phyloP scores from a whole-genome alignment of 192 early-diverging fungal genomes.

The Coemansia sp. region DNA sequence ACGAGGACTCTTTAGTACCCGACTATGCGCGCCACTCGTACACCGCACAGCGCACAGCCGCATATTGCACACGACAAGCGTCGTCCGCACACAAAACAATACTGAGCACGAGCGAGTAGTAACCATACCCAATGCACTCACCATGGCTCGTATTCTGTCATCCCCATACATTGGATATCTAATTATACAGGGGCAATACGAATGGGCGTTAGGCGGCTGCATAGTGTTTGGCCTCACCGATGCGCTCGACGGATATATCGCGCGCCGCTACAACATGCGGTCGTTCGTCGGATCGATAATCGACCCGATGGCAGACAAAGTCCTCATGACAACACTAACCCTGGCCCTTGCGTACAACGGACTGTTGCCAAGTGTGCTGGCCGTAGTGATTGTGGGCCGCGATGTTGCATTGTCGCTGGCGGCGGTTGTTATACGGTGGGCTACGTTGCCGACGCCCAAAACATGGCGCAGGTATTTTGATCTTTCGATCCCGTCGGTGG shows the following conservation, averaged over 20 bases:
- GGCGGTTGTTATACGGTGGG: slow-evolving; percentile 83
- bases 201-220: slow-evolving; percentile 71
- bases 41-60: not conserved
- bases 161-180: slow-evolving; percentile 89
- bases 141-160: slow-evolving; percentile 71
- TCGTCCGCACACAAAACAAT: not conserved
- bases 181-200: slow-evolving; percentile 73
- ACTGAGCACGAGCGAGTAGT: slow-evolving; percentile 72
- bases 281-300: slow-evolving; percentile 85
- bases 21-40: no score
- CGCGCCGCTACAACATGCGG: slow-evolving; percentile 80
- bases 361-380: slow-evolving; percentile 74
- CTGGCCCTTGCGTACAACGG: slow-evolving; percentile 69
- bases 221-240: slow-evolving; percentile 84
- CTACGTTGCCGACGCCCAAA: slow-evolving; percentile 84
- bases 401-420: slow-evolving; percentile 78
- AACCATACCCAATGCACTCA: slow-evolving; percentile 88
- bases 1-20: no score
- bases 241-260: slow-evolving; percentile 86
- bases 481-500: slow-evolving; percentile 83
- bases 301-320: slow-evolving; percentile 93
- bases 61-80: not conserved
- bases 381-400: slow-evolving; percentile 78
- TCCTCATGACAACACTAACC: slow-evolving; percentile 86
- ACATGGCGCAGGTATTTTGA: slow-evolving; percentile 84